Conservation (phyloP, 2,329 filamentous ascomycete genomes). For the Talaromyces sp. region DNA sequence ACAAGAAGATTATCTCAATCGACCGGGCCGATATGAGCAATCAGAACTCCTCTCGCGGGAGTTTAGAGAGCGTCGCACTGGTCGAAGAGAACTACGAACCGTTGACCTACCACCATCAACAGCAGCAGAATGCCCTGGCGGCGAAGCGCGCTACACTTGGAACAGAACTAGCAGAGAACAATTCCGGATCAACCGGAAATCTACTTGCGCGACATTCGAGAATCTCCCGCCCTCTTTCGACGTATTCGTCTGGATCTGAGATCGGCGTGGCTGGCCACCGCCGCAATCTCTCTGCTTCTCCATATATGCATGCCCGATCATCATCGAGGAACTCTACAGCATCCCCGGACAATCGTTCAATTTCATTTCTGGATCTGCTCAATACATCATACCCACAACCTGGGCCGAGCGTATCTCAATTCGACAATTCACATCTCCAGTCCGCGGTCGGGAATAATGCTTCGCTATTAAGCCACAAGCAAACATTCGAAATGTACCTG, state of each 20-base stretch:
- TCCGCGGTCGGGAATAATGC: constrained; percentile 84
- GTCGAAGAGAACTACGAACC: constrained; percentile 47
- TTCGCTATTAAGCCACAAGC: constrained; percentile 84
- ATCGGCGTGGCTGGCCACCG: constrained; percentile 58
- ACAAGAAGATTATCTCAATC: constrained; percentile 27
- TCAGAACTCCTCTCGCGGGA: constrained; percentile 38
- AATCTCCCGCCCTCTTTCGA: constrained; percentile 70
- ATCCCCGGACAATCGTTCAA: constrained; percentile 61
- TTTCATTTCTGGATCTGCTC: constrained; percentile 64
- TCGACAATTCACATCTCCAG: constrained; percentile 82
- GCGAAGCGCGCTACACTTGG: constrained; percentile 26
- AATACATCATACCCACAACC: constrained; percentile 80
- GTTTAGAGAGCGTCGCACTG: constrained; percentile 38
- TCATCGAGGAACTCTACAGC: constrained; percentile 52
- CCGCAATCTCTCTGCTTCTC: constrained; percentile 59
- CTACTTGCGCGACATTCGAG: constrained; percentile 56
- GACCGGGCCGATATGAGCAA: constrained; percentile 30
- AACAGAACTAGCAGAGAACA: constrained; percentile 50
- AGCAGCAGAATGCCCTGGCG: constrained; percentile 36
- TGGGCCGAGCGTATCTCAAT: constrained; percentile 61
- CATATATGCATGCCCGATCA: constrained; percentile 50
- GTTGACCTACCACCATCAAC: constrained; percentile 56
- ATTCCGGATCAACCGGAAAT: constrained; percentile 60
- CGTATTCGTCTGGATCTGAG: constrained; percentile 78
- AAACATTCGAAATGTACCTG: constrained; percentile 97